Evolutionary conservation across 2,329 filamentous ascomycete species (phyloP), one percentile per base, ranked within the genome.

Genomic region (Ophioceras dolichostomum): DNA sequence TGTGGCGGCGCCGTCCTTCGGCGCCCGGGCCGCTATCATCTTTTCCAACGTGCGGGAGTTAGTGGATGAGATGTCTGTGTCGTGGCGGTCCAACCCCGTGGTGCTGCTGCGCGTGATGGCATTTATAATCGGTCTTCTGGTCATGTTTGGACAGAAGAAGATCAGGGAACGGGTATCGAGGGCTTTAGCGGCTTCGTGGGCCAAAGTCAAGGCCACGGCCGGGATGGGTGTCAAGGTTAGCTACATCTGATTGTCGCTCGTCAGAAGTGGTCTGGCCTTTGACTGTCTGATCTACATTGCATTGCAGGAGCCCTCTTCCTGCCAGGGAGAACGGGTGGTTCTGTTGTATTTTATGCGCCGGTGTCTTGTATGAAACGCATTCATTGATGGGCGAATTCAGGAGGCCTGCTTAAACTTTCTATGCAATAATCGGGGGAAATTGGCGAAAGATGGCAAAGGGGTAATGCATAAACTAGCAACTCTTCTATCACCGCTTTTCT

Each of bases 221-320:
- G 88, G 88, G 2, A 96, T 96, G 89, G 91, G 89, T 2, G 83
- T 93, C 45, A 96, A 95, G 64, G 88, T 96, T 51, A 94, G 83
- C 56, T 96, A 96, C 62, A 93, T 98, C 42, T 96, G 60, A 67
- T 43, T 43, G n/a, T n/a, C n/a, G n/a, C n/a, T n/a, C n/a, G n/a
- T n/a, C n/a, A n/a, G n/a, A n/a, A n/a, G n/a, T n/a, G n/a, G n/a
- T n/a, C n/a, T n/a, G n/a, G n/a, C n/a, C n/a, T n/a, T n/a, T n/a
- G n/a, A n/a, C n/a, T n/a, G n/a, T n/a, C n/a, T n/a, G n/a, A n/a
- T n/a, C n/a, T n/a, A n/a, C n/a, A n/a, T n/a, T n/a, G n/a, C n/a
- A n/a, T n/a, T n/a, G n/a, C n/a, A n/a, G n/a, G n/a, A n/a, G n/a
- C n/a, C n/a, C n/a, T n/a, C n/a, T n/a, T n/a, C n/a, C n/a, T n/a